Percentiles rank a stretch among this genome's conserved stretches.
These are phyloP conservation scores for Heliophila coronopifolia DNA, from an alignment of 441 rosid genomes.

Conservation along the genomic window DNA sequence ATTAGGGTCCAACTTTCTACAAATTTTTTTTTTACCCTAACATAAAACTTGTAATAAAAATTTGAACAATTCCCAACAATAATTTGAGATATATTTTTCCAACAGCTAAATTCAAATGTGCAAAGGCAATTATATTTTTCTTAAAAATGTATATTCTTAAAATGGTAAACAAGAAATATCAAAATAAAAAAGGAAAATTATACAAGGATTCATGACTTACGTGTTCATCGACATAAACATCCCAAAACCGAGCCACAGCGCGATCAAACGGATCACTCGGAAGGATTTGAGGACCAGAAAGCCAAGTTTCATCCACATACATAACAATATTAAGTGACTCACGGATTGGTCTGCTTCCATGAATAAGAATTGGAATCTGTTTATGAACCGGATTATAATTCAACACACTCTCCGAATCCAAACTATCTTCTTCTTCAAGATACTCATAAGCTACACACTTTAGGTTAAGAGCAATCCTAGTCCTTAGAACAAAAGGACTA, in stretches of 20 bases:
- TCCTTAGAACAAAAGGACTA: constrained; percentile 37
- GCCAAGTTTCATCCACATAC: constrained; percentile 43
- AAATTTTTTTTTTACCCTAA: no score
- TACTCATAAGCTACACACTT: constrained; percentile 34
- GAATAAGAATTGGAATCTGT: constrained; percentile 41
- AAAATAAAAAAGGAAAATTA: not conserved
- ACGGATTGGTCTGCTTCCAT: constrained; percentile 35
- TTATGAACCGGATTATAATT: constrained; percentile 40
- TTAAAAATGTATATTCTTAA: no score
- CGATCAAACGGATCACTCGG: constrained; percentile 42
- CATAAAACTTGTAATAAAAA: no score
- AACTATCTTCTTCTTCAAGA: constrained; percentile 35
- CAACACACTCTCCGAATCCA: constrained; percentile 36
- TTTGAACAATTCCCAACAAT: no score
- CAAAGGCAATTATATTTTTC: no score
- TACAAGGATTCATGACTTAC: constrained; percentile 24
- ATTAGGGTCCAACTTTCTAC: no score
- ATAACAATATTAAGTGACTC: constrained; percentile 40
- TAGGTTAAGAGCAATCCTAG: constrained; percentile 35
- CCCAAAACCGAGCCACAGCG: constrained; percentile 50
- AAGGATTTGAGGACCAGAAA: constrained; percentile 32
- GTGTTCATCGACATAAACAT: constrained; percentile 44
- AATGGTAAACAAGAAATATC: no score
- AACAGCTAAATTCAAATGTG: no score
- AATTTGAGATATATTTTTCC: no score